These are phyloP conservation scores for Rosa rugosa DNA, from an alignment of 306 rosid species.

Conservation along the genomic window DNA sequence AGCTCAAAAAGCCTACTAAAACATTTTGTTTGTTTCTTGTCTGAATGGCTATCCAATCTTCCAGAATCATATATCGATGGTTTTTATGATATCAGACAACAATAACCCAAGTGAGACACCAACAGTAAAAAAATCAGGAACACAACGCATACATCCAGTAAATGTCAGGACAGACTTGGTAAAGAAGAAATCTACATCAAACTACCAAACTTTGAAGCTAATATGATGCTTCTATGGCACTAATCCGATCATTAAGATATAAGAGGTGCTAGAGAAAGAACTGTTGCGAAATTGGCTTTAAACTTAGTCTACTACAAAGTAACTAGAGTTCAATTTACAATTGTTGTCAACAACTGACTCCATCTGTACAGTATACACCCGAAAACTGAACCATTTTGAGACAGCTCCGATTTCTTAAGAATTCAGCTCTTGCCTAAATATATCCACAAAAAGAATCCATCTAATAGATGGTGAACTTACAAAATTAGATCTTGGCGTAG, in stretches of 20 bases:
- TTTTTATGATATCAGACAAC: not conserved
- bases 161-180: not conserved
- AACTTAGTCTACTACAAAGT: conserved; percentile 18
- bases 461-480: conserved; percentile 22
- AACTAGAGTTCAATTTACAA: conserved; percentile 27
- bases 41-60: not conserved
- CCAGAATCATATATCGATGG: not conserved
- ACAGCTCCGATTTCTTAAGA: conserved; percentile 33
- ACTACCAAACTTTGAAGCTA: not conserved
- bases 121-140: not conserved
- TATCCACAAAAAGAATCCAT: conserved; percentile 28
- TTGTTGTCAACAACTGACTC: conserved; percentile 28
- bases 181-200: not conserved
- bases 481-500: conserved; percentile 28
- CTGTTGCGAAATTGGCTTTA: not conserved
- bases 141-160: not conserved
- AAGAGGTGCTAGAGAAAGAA: not conserved
- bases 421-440: conserved; percentile 30
- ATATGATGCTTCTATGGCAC: not conserved
- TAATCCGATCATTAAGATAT: not conserved
- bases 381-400: conserved; percentile 34
- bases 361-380: conserved; percentile 51
- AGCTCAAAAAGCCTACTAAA: not conserved
- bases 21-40: not conserved
- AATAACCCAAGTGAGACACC: not conserved